These are phyloP conservation scores for Oxyria digyna DNA, from an alignment of 148 eudicot species.

Conservation along the genomic window DNA sequence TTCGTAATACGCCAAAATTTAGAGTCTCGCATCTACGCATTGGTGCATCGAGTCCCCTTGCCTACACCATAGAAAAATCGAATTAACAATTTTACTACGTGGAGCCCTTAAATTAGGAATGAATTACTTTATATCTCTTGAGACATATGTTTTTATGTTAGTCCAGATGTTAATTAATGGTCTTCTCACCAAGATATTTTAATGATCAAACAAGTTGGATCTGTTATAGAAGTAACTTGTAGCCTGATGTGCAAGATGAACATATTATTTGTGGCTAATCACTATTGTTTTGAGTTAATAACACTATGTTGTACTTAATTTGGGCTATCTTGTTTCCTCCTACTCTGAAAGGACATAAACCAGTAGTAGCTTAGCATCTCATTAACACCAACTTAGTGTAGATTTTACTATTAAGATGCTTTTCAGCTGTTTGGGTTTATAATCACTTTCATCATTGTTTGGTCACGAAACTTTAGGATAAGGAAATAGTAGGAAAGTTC, in stretches of 20 bases:
- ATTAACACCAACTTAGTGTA: neutral
- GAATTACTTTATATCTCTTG: neutral
- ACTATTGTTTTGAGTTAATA: neutral
- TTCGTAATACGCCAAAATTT: too few species aligned
- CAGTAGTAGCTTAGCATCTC: neutral
- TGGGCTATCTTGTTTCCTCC: neutral
- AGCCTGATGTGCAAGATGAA: neutral
- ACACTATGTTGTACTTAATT: neutral
- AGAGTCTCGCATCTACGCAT: too few species aligned
- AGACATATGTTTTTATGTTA: conserved; percentile 1
- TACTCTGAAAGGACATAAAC: neutral
- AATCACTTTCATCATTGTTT: too few species aligned
- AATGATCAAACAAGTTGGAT: neutral
- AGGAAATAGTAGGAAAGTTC: too few species aligned
- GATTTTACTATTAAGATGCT: neutral
- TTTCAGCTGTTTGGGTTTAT: neutral
- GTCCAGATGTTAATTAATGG: neutral
- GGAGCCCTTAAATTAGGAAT: neutral
- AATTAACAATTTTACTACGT: too few species aligned
- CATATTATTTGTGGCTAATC: neutral
- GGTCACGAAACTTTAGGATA: too few species aligned
- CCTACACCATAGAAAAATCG: too few species aligned
- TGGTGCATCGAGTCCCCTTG: too few species aligned
- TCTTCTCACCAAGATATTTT: neutral
- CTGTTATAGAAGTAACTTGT: neutral